Evolutionary conservation across 345 rosid species (phyloP).

Genomic region (Eucalyptus albens): DNA sequence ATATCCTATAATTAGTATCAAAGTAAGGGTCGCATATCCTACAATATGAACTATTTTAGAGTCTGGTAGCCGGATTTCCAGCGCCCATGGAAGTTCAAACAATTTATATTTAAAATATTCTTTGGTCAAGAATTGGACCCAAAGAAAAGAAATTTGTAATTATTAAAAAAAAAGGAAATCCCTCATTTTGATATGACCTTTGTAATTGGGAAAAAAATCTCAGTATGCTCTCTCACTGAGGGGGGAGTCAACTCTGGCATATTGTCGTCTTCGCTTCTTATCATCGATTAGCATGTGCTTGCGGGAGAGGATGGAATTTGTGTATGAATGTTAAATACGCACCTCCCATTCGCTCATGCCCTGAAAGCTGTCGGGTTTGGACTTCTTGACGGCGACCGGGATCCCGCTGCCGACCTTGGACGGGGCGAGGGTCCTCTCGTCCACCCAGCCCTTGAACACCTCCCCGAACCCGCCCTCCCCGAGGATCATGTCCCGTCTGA

Average conservation of each 20-base stretch:
- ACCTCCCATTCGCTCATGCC: constrained; percentile 83
- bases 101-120: background rate
- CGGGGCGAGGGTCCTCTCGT: constrained; percentile 46
- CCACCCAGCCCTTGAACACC: constrained; percentile 82
- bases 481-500: constrained; percentile 43
- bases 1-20: no score
- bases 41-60: background rate
- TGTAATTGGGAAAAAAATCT: background rate
- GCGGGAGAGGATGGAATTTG: no score
- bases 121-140: background rate
- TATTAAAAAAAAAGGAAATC: background rate
- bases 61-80: background rate
- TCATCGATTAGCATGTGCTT: background rate
- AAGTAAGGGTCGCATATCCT: no score
- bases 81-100: background rate
- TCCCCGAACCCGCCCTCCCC: constrained; percentile 84
- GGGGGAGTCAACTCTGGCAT: background rate
- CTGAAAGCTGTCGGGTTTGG: constrained; percentile 55
- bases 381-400: constrained; percentile 81
- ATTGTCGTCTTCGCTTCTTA: background rate
- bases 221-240: background rate
- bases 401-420: constrained; percentile 46
- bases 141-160: background rate
- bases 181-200: no score
- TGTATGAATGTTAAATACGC: no score